Base-by-base conservation (phyloP, 2,329 filamentous ascomycete species). In the Penicillium sp. region DNA sequence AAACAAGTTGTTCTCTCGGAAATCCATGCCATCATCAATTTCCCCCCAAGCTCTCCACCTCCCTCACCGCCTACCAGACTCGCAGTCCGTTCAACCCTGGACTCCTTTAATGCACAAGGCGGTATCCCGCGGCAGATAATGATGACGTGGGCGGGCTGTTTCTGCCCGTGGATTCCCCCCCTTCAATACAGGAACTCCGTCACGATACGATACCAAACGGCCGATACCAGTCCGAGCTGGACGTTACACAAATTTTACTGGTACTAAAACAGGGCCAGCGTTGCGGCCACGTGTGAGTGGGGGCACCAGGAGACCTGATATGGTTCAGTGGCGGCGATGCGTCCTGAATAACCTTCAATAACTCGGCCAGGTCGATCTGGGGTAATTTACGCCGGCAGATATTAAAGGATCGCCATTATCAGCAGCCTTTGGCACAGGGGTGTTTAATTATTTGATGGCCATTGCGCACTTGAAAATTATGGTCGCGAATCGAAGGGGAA, bases 211-310 rank as follows among this genome's bases (percentile, higher is more conserved):
- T 21, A n/a, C 46, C 26, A 26, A 6, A 26, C 26, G 17, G 15
- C 11, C 15, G 8, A 7, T 51, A 51, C 48, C 23, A 30, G 23
- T 51, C 48, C 23, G 15, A n/a, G 29, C 26, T 35, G 19, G 48
- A 29, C 30, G 41, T 52, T 54, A 38, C 50, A 46, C 48, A 23
- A n/a, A 30, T 44, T 15, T 53, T 35, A 51, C 48, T 29, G 48
- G 56, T 52, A 59, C 38, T 52, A 38, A 58, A 48, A 58, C 48
- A 51, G 46, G 26, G 47, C 13, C 56, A 26, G 56, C 41, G 62
- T 50, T 60, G 46, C 62, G 57, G 67, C 68, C 67, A 70, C 68
- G 68, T 70, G 67, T 62, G 56, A 48, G 64, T 64, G 60, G 64
- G 60, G 60, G 48, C 31, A 13, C 11, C 47, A 60, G 60, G 53